Evolutionary conservation across 202 grass and related monocot genomes (phyloP), one percentile per base, ranked within the genome.

Genomic region (Musa balbisiana): DNA sequence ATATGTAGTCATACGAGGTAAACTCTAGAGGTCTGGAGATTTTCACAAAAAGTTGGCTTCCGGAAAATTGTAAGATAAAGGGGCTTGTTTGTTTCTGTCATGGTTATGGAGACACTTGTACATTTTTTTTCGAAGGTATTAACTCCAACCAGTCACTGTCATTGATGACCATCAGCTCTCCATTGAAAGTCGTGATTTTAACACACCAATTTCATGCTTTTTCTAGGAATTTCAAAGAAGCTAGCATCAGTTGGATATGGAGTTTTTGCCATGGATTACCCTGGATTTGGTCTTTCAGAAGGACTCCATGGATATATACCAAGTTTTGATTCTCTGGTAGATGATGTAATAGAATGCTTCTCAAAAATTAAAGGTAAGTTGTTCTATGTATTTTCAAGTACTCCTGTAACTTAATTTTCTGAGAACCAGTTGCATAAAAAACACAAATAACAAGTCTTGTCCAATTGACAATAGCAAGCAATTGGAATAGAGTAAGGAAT

Each of bases 271-370:
- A 78, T 97, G 75, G 93, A 97, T 74, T 97, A 91, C 67, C 93
- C 93, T 75, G 90, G 90, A 75, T 97, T 93, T 87, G 93, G 93
- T 11, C 88, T 97, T 72, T 97, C 93, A 0, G 93, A 96, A 83
- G 92, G 92, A 84, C 87, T 96, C 82, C 92, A 96, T 90, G 92
- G 92, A 79, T 96, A 90, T 81, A 90, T 96, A 82, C 85, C 92
- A 69, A 86, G 83, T 71, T 96, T 92, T 69, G 87, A 92, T 81
- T 83, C 79, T 56, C 75, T 96, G 62, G 81, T 92, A 43, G 85
- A 90, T 73, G 83, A 92, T 51, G 85, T 88, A 67, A 82, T 88
- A 1, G 89, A 88, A 68, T 84, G 87, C 83, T 92, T 92, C 83
- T 72, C 81, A 62, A 96, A 85, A 75, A 64, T 96, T 73, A 96